Conservation (phyloP, 2,329 filamentous ascomycete species). For the Clonostachys rhizophaga region DNA sequence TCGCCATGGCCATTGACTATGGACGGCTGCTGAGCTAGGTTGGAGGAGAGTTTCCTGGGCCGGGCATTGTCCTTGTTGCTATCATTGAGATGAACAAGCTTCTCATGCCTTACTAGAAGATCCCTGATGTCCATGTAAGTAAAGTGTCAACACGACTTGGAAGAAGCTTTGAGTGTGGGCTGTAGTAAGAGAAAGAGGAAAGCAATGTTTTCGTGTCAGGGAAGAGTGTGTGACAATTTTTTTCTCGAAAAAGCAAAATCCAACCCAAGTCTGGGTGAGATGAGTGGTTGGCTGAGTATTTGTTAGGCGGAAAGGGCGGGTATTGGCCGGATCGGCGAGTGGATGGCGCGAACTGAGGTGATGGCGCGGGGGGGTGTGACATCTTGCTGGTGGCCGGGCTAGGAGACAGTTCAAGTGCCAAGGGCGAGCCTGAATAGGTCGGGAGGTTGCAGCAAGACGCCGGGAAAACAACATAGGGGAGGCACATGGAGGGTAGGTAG, state of each 20-base stretch:
- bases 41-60: constrained; percentile 45
- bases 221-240: no score
- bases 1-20: constrained; percentile 42
- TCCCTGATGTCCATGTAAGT: constrained; percentile 62
- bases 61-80: constrained; percentile 48
- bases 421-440: no score
- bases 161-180: not conserved
- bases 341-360: not conserved
- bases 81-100: constrained; percentile 60
- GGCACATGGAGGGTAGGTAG: constrained; percentile 1
- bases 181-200: no score
- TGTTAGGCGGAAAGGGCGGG: not conserved
- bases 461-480: not conserved
- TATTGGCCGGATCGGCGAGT: not conserved
- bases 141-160: constrained; percentile 1
- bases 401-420: no score
- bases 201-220: no score
- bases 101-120: constrained; percentile 59
- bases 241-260: no score
- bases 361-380: no score
- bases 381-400: no score
- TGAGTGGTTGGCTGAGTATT: not conserved
- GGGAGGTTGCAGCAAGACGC: no score
- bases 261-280: no score
- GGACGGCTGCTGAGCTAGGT: constrained; percentile 35